phyloP scores from a whole-genome alignment of 1,284 basidiomycete species.

The Lignosus rhinocerotis region DNA sequence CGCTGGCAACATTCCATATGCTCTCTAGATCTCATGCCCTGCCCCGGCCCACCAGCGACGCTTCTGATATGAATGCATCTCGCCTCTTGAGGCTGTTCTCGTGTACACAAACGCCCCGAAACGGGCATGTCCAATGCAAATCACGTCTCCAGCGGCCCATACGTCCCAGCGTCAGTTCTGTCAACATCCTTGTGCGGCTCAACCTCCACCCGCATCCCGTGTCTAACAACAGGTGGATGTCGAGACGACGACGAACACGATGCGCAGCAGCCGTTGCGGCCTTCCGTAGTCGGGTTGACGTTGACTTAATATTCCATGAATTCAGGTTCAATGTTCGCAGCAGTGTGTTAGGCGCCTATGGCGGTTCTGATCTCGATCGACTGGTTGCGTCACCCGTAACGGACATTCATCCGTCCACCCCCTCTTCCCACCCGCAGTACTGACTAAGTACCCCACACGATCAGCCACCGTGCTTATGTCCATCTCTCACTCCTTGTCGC shows the following conservation, averaged over 20 bases:
- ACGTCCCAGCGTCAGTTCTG: not conserved
- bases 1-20: not conserved
- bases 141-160: not conserved
- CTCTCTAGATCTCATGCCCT: not conserved
- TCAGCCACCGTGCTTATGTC: no score
- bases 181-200: not conserved
- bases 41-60: no score
- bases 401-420: no score
- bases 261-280: not conserved
- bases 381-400: constrained; percentile 9
- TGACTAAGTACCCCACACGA: no score
- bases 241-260: not conserved
- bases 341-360: not conserved
- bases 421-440: no score
- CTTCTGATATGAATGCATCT: not conserved
- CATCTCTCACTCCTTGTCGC: not conserved
- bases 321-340: no score
- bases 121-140: not conserved
- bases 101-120: not conserved
- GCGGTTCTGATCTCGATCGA: constrained; percentile 13
- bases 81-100: not conserved
- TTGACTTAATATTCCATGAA: no score
- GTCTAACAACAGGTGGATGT: not conserved
- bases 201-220: not conserved
- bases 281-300: not conserved